Conservation (phyloP, 2,329 filamentous ascomycete species). For the Cryphonectria carpinicola region DNA sequence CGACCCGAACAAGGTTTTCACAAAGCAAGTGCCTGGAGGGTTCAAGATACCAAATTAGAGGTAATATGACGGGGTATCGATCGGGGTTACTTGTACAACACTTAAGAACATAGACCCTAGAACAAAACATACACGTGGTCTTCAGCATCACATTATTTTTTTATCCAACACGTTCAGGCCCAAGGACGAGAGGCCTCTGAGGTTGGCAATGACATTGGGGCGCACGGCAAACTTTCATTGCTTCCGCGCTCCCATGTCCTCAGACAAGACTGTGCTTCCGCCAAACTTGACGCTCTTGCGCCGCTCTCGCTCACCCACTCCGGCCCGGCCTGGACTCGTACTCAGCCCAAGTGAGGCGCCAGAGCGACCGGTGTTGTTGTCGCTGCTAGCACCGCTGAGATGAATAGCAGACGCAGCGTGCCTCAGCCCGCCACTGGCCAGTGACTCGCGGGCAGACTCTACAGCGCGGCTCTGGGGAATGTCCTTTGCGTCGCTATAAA, state of each 20-base stretch:
- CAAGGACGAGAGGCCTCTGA: neutral
- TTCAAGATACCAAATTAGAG: neutral
- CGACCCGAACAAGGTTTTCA: conserved; percentile 6
- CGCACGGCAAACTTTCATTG: neutral
- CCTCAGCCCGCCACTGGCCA: conserved; percentile 29
- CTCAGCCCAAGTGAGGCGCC: conserved; percentile 44
- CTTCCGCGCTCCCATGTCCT: neutral
- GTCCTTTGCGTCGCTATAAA: conserved; percentile 56
- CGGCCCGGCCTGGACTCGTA: conserved; percentile 51
- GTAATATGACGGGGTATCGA: neutral
- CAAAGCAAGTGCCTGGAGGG: conserved; percentile 1
- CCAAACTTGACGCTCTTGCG: conserved; percentile 69
- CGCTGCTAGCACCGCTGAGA: conserved; percentile 31
- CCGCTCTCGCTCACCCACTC: conserved; percentile 52
- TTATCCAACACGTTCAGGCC: neutral
- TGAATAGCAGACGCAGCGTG: conserved; percentile 3
- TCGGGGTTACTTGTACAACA: neutral
- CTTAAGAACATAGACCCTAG: neutral
- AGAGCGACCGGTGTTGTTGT: conserved; percentile 14
- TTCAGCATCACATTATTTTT: neutral
- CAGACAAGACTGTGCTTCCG: conserved; percentile 34
- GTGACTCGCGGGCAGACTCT: conserved; percentile 59
- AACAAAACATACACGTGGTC: neutral
- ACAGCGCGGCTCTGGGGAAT: conserved; percentile 64
- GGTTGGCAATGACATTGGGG: neutral